Base-by-base conservation (phyloP, 352 stramenopile genomes). In the Achlya hypogyna region DNA sequence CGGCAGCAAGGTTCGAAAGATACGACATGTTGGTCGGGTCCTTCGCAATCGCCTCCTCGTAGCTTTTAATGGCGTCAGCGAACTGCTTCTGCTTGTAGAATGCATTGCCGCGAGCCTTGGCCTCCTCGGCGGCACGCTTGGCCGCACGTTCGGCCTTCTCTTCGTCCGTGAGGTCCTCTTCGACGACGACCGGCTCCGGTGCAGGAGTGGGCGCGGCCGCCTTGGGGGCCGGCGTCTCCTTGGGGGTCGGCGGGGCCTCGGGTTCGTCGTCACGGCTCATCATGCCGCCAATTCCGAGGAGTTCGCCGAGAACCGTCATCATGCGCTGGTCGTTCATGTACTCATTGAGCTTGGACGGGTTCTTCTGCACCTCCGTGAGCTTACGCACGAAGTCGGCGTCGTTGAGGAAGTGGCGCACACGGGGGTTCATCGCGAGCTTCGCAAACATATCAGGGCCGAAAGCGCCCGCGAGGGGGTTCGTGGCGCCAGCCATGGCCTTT, bases 21-120 rank as follows among this genome's bases (percentile, higher is more conserved):
- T 98, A 99, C 32, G 93, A 91, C 78, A 99, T 98, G 81, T 99
- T 98, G 53, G 82, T 93, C 14, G 84, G 82, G 76, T 99, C 89
- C 68, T 98, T 86, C 34, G 80, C 86, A 68, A 98, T 98, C 1
- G 96, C 96, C 72, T 98, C 95, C 25, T 97, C 86, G 82, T 99
- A 99, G 60, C 89, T 90, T 62, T 81, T 87, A 28, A 99, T 78
- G 27, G 86, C 86, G 51, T 95, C 86, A 0, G 95, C 81, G 71
- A 99, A 99, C 70, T 98, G 72, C 75, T 99, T 98, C 47, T 87
- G 67, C 83, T 99, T 98, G 92, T 99, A 99, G 6, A 98, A 78
- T 5, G 84, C 81, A 72, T 99, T 99, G 47, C 97, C 97, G 40
- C 87, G 81, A 53, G 97, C 78, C 78, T 99, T 99, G 62, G 90